phyloP scores from a whole-genome alignment of 163 green algal species.

The Chlorella variabilis region DNA sequence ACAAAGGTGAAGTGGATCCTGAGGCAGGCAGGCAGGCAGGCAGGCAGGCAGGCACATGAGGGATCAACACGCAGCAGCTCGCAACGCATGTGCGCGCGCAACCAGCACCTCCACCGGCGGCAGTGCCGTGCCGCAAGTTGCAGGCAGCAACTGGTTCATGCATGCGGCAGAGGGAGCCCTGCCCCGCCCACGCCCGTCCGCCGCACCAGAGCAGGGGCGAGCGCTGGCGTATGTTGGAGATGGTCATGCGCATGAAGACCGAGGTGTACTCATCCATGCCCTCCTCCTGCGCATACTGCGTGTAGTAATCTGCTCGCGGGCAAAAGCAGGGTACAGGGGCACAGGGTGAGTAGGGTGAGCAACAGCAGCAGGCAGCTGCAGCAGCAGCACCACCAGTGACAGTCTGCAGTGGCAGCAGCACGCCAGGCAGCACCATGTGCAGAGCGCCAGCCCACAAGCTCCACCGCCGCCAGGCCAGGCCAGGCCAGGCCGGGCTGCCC shows the following conservation, averaged over 20 bases:
- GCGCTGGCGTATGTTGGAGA: slow-evolving; percentile 46
- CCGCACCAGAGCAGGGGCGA: slow-evolving; percentile 44
- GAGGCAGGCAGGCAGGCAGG: neutral
- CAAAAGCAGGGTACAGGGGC: neutral
- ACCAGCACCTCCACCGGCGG: no score
- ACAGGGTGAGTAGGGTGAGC: neutral
- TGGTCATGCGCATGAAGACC: slow-evolving; percentile 54
- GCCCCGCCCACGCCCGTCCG: no score
- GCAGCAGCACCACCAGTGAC: no score
- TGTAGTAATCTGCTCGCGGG: neutral
- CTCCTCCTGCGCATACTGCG: slow-evolving; percentile 8
- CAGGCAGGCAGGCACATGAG: neutral
- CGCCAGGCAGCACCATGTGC: no score
- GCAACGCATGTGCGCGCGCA: no score
- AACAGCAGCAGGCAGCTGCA: neutral
- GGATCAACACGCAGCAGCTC: no score
- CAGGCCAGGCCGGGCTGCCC: neutral
- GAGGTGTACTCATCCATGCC: slow-evolving; percentile 23
- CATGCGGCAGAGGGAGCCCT: neutral
- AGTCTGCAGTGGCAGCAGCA: no score
- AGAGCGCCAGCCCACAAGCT: no score
- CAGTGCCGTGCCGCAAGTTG: no score
- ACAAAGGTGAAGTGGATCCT: slow-evolving; percentile 51
- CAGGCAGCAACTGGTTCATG: neutral
- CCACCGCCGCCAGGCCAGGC: neutral